These are phyloP conservation scores for Kuraishia hungarica DNA, from an alignment of 805 yeast species.

Conservation along the genomic window DNA sequence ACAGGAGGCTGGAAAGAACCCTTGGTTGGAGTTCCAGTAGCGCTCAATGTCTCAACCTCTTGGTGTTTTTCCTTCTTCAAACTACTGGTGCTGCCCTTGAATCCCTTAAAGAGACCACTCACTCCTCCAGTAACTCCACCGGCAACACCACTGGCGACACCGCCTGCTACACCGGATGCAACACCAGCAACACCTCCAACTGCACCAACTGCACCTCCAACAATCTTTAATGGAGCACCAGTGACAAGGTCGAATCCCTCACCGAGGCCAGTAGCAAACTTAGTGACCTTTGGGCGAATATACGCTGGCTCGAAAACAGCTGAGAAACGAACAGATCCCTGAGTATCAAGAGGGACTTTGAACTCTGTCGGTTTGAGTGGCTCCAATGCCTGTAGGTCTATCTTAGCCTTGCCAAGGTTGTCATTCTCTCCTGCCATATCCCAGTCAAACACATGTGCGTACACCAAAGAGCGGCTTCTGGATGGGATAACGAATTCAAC, in stretches of 20 bases:
- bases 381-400: conserved; percentile 43
- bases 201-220: conserved; percentile 33
- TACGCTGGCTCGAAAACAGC: conserved; percentile 59
- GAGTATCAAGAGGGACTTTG: conserved; percentile 47
- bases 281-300: conserved; percentile 48
- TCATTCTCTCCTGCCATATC: conserved; percentile 69
- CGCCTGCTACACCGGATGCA: conserved; percentile 21
- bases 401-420: conserved; percentile 39
- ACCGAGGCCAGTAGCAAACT: conserved; percentile 30
- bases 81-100: conserved; percentile 2
- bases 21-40: conserved; percentile 3
- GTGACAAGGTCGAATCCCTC: conserved; percentile 29
- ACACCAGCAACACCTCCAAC: conserved; percentile 38
- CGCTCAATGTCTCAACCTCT: conserved; percentile 11
- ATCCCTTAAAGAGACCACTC: conserved; percentile 33
- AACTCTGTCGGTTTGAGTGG: conserved; percentile 33
- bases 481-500: conserved; percentile 54
- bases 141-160: conserved; percentile 29
- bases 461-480: conserved; percentile 42
- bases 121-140: conserved; percentile 34
- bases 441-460: conserved; percentile 60
- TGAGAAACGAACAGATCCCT: conserved; percentile 48
- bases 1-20: conserved; percentile 10
- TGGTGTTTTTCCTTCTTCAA: conserved; percentile 9
- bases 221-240: conserved; percentile 38